phyloP scores from a whole-genome alignment of 305 asterid genomes.

The Solanum aculeatissimum region DNA sequence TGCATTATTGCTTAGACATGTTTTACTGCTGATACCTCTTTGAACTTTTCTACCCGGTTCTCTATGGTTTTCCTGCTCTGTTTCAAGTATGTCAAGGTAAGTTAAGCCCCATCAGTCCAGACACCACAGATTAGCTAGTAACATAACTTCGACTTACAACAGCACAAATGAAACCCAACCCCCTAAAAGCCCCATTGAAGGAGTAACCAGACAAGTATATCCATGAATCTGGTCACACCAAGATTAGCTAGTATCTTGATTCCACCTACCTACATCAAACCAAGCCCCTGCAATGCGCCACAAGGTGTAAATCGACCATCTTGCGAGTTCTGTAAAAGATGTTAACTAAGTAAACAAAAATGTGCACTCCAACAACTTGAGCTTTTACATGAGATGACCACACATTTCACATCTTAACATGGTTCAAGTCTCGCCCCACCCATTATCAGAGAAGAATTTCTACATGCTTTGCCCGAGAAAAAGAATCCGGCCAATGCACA shows the following conservation, averaged over 20 bases:
- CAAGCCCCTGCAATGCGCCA: not conserved
- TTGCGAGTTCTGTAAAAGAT: not conserved
- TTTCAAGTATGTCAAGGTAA: not conserved
- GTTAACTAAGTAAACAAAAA: not conserved
- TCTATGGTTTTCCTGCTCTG: not conserved
- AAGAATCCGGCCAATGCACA: not conserved
- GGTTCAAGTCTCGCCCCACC: not conserved
- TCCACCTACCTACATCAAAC: not conserved
- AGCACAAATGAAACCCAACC: not conserved
- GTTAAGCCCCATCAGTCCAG: not conserved
- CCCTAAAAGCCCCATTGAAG: not conserved
- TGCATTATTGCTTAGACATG: not conserved
- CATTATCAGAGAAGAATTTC: not conserved
- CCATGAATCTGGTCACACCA: not conserved
- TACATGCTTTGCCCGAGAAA: not conserved
- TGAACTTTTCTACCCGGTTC: not conserved
- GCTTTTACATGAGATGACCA: not conserved
- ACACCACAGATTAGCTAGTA: not conserved
- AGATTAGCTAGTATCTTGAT: not conserved
- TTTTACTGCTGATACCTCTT: not conserved
- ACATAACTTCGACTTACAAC: not conserved
- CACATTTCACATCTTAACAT: not conserved
- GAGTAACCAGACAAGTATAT: not conserved
- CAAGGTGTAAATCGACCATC: not conserved
- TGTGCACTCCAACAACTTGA: not conserved